Percentiles rank a stretch among this genome's conserved stretches.
Conservation (phyloP, 129 eudicot species). For the Centrapalus pauciflorus region DNA sequence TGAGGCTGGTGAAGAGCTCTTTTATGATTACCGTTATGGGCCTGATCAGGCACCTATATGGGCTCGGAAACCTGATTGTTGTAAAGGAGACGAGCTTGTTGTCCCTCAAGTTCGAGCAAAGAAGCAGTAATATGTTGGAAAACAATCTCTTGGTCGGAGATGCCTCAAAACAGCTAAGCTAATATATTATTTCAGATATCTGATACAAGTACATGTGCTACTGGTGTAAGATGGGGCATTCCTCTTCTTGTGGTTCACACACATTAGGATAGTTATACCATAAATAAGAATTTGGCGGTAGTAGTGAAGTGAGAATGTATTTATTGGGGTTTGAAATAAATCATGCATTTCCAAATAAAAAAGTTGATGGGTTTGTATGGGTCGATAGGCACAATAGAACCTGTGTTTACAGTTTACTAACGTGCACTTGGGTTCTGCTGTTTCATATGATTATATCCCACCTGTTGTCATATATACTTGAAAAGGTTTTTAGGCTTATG, state of each 20-base stretch:
- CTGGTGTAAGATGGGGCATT: slow-evolving; percentile 1
- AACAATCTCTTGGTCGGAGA: background rate
- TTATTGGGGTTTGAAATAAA: too few species aligned
- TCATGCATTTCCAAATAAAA: too few species aligned
- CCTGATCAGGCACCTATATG: slow-evolving; percentile 83
- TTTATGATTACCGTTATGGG: slow-evolving; percentile 91
- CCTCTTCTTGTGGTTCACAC: too few species aligned
- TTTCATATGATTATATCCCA: background rate
- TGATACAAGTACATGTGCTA: background rate
- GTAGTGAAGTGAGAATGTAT: slow-evolving; percentile 1
- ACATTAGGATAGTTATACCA: slow-evolving; percentile 8
- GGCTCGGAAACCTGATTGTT: slow-evolving; percentile 78
- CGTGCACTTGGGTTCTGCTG: too few species aligned
- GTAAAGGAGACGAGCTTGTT: slow-evolving; percentile 51
- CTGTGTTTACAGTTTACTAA: too few species aligned
- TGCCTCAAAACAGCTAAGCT: background rate
- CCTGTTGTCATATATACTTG: background rate
- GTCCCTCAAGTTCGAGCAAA: slow-evolving; percentile 72
- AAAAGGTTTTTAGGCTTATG: too few species aligned
- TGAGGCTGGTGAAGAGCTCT: slow-evolving; percentile 85
- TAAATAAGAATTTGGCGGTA: slow-evolving; percentile 20
- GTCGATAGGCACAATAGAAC: too few species aligned
- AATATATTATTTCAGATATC: slow-evolving; percentile 6
- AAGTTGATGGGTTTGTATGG: background rate
- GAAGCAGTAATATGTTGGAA: slow-evolving; percentile 58